Conservation (phyloP, 352 stramenopile genomes). For the Globisporangium apiculatum region DNA sequence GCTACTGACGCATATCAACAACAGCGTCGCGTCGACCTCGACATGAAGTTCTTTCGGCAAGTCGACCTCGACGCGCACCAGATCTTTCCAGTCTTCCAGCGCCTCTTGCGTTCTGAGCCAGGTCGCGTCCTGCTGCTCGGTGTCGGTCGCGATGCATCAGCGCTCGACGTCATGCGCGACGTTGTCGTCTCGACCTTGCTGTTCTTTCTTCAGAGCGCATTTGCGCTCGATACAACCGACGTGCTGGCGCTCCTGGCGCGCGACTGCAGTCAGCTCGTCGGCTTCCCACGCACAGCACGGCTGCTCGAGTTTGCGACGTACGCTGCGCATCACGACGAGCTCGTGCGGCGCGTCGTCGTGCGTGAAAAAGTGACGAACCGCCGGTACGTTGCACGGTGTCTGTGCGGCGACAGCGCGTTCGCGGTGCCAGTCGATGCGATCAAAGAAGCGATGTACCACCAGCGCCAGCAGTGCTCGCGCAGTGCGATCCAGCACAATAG, state of each 20-base stretch:
- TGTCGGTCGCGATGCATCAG: conserved; percentile 16
- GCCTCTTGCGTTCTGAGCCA: conserved; percentile 31
- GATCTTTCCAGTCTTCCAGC: conserved; percentile 38
- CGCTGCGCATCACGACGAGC: conserved; percentile 2
- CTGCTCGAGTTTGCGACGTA: conserved; percentile 25
- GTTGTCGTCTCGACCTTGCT: conserved; percentile 28
- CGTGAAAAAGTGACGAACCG: conserved; percentile 11
- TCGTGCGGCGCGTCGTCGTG: neutral
- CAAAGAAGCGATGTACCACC: conserved; percentile 13
- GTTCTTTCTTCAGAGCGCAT: conserved; percentile 35
- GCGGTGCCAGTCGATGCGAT: conserved; percentile 11
- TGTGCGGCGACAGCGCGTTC: conserved; percentile 38
- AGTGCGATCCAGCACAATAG: neutral
- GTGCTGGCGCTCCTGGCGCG: conserved; percentile 6
- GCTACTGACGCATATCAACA: neutral
- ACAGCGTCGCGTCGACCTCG: conserved; percentile 4
- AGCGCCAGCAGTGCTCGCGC: conserved; percentile 19
- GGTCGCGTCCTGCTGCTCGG: conserved; percentile 33
- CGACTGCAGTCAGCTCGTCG: conserved; percentile 19
- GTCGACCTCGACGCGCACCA: conserved; percentile 28
- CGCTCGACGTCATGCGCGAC: conserved; percentile 17
- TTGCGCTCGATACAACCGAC: conserved; percentile 25
- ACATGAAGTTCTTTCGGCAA: conserved; percentile 24
- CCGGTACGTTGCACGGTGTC: conserved; percentile 25
- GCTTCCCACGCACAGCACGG: conserved; percentile 19